Conservation (phyloP, 202 grass and related monocot genomes). For the Zoysia matrella region DNA sequence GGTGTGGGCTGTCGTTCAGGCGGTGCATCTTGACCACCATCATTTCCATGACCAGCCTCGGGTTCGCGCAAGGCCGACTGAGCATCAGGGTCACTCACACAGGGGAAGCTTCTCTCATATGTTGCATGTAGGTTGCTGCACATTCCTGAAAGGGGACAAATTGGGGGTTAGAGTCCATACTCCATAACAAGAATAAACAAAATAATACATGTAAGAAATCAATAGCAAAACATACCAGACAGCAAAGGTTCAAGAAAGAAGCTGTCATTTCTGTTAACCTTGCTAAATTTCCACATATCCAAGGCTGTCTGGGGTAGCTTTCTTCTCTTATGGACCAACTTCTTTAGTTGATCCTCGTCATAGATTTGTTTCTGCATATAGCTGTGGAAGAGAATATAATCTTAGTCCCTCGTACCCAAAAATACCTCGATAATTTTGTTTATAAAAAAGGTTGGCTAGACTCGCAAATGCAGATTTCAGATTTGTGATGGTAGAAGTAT, state of each 20-base stretch:
- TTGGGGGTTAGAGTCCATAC: background rate
- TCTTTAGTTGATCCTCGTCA: constrained; percentile 35
- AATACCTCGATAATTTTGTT: background rate
- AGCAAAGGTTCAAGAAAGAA: constrained; percentile 62
- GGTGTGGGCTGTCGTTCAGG: constrained; percentile 19
- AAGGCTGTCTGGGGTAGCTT: constrained; percentile 65
- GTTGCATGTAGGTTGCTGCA: constrained; percentile 48
- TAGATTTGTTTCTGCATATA: constrained; percentile 63
- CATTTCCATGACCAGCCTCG: constrained; percentile 17
- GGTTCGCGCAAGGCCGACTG: constrained; percentile 9
- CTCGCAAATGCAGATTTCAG: constrained; percentile 4
- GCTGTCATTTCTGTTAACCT: constrained; percentile 48
- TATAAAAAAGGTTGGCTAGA: background rate
- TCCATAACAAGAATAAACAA: constrained; percentile 16
- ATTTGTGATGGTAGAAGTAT: background rate
- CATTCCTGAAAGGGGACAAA: constrained; percentile 56
- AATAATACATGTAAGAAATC: constrained; percentile 10
- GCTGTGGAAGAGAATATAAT: constrained; percentile 36
- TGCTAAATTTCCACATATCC: constrained; percentile 61
- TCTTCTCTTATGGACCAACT: constrained; percentile 65
- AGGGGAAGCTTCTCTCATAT: constrained; percentile 45
- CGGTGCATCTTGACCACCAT: constrained; percentile 14
- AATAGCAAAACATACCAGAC: constrained; percentile 47
- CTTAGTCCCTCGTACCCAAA: background rate
- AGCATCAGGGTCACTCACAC: constrained; percentile 30